Conservation (phyloP, 2,329 filamentous ascomycete genomes). For the Zopfia rhizophila region DNA sequence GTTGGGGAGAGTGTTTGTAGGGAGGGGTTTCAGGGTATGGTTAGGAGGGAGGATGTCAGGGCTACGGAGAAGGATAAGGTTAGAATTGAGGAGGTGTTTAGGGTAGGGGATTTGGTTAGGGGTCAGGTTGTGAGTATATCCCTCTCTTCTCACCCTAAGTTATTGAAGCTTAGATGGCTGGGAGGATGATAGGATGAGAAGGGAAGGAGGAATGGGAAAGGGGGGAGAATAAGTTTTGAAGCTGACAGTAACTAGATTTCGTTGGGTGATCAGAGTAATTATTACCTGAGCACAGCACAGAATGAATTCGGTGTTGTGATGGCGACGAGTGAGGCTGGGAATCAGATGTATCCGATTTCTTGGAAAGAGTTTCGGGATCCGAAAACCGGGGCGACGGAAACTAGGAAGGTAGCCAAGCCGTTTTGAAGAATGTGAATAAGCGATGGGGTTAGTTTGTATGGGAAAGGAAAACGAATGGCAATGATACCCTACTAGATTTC, state of each 20-base stretch:
- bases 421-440: constrained; percentile 67
- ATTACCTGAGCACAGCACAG: constrained; percentile 90
- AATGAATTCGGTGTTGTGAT: constrained; percentile 96
- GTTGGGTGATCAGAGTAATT: constrained; percentile 91
- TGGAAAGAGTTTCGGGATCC: constrained; percentile 96
- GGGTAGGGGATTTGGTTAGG: constrained; percentile 90
- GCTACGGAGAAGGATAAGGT: constrained; percentile 97
- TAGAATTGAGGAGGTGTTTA: constrained; percentile 88
- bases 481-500: too few relatives aligned
- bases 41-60: constrained; percentile 89
- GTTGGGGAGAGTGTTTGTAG: constrained; percentile 74
- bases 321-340: constrained; percentile 86
- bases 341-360: constrained; percentile 90
- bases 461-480: too few relatives aligned
- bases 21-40: constrained; percentile 85
- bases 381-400: constrained; percentile 78
- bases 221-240: too few relatives aligned
- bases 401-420: constrained; percentile 93
- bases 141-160: constrained; percentile 2
- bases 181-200: too few relatives aligned
- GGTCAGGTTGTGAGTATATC: constrained; percentile 75
- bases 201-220: too few relatives aligned
- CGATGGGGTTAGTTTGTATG: too few relatives aligned
- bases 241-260: constrained; percentile 71
- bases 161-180: constrained; percentile 10